phyloP scores from a whole-genome alignment of 768 basidiomycete species.

The Macrolepiota albuminosa region DNA sequence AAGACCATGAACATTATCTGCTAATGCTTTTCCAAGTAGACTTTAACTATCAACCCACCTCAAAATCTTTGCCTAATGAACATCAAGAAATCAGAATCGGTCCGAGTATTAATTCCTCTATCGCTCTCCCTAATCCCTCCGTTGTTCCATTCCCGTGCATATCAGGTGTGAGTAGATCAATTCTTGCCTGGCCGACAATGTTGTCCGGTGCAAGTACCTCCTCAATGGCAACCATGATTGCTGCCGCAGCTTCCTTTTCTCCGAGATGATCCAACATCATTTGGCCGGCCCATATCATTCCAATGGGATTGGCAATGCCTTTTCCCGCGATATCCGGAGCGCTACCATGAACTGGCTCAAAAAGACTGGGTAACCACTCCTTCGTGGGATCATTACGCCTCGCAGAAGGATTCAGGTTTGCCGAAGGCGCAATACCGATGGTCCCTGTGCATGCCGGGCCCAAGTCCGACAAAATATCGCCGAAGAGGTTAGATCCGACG shows the following conservation, averaged over 20 bases:
- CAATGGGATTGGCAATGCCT: constrained; percentile 51
- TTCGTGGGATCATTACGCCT: constrained; percentile 28
- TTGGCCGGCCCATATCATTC: constrained; percentile 53
- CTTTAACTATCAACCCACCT: too few relatives aligned
- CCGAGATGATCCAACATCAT: constrained; percentile 46
- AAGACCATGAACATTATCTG: too few relatives aligned
- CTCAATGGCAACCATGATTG: constrained; percentile 38
- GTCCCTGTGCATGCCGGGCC: constrained; percentile 51
- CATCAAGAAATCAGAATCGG: neutral
- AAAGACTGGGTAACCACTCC: constrained; percentile 42
- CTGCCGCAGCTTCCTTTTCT: constrained; percentile 33
- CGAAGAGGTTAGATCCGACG: constrained; percentile 50
- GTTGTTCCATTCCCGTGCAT: constrained; percentile 34
- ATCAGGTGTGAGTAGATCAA: constrained; percentile 30
- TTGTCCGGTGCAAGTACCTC: constrained; percentile 27
- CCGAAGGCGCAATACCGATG: constrained; percentile 53
- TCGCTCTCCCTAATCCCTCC: too few relatives aligned
- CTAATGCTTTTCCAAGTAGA: too few relatives aligned
- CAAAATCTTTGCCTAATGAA: too few relatives aligned
- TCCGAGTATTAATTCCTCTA: constrained; percentile 22
- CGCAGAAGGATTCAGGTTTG: constrained; percentile 39
- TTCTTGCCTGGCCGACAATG: constrained; percentile 15
- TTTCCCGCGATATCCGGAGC: constrained; percentile 54
- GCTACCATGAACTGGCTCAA: constrained; percentile 54
- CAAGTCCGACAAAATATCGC: constrained; percentile 53